Evolutionary conservation across 2,329 filamentous ascomycete species (phyloP).

Genomic region (Teratosphaeria pseudoeucalypti): DNA sequence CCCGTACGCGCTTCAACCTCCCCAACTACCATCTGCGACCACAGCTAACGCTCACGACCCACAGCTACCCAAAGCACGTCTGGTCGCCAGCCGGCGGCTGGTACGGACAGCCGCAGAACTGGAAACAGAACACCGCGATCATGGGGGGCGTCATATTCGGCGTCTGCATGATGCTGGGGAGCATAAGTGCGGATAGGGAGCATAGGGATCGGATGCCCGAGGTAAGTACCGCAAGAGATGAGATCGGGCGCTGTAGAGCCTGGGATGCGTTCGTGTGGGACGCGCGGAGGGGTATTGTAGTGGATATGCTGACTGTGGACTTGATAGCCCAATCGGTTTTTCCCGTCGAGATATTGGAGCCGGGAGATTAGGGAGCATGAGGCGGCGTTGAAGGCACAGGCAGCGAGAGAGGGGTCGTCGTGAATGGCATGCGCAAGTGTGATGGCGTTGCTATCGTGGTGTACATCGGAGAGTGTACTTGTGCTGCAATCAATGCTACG

Average conservation of each 20-base stretch:
- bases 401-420: background rate
- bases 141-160: slow-evolving; percentile 59
- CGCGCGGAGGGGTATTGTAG: background rate
- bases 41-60: background rate
- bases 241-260: background rate
- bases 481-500: background rate
- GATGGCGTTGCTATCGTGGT: background rate
- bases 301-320: background rate
- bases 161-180: slow-evolving; percentile 59
- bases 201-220: slow-evolving; percentile 65
- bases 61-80: slow-evolving; percentile 49
- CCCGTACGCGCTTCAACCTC: slow-evolving; percentile 41
- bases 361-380: slow-evolving; percentile 62
- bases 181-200: slow-evolving; percentile 61
- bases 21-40: background rate
- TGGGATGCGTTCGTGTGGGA: background rate
- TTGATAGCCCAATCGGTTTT: slow-evolving; percentile 56
- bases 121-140: slow-evolving; percentile 81
- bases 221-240: slow-evolving; percentile 11
- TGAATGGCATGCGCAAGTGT: background rate
- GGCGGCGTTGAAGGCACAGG: slow-evolving; percentile 35
- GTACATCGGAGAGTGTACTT: background rate
- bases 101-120: slow-evolving; percentile 92
- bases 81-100: slow-evolving; percentile 98
- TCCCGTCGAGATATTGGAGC: slow-evolving; percentile 73